Conservation (phyloP, 306 rosid genomes). For the Elaeagnus macrophylla region DNA sequence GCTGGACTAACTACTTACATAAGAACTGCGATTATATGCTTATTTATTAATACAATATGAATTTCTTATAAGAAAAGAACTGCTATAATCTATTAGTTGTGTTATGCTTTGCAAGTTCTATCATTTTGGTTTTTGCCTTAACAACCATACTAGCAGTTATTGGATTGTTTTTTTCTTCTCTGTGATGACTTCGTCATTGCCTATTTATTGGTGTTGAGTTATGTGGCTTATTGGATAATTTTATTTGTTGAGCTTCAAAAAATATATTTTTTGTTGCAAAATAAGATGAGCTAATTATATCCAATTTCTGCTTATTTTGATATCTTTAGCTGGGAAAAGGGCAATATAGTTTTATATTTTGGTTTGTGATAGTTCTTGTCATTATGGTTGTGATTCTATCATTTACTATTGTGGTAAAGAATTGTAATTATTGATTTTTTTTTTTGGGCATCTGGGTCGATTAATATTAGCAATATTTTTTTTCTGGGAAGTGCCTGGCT, state of each 20-base stretch:
- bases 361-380: neutral
- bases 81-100: too few relatives aligned
- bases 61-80: too few relatives aligned
- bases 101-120: neutral
- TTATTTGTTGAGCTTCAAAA: too few relatives aligned
- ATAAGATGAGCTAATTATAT: too few relatives aligned
- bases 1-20: neutral
- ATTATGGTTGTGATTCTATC: neutral
- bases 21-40: too few relatives aligned
- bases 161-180: neutral
- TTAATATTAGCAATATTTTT: constrained; percentile 68
- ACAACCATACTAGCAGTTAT: neutral
- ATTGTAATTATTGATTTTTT: constrained; percentile 7
- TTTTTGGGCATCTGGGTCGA: constrained; percentile 56
- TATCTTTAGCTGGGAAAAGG: too few relatives aligned
- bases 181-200: neutral
- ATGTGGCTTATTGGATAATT: too few relatives aligned
- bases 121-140: neutral
- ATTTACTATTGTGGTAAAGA: neutral
- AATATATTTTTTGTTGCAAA: too few relatives aligned
- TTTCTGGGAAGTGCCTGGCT: constrained; percentile 69
- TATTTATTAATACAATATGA: too few relatives aligned
- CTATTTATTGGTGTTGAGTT: neutral
- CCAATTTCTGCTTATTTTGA: too few relatives aligned
- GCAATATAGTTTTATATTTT: too few relatives aligned